Evolutionary conservation across 1,284 basidiomycete species (phyloP), one percentile per base, ranked within the genome.

Genomic region (Leccinum olivaceoglutinosum): DNA sequence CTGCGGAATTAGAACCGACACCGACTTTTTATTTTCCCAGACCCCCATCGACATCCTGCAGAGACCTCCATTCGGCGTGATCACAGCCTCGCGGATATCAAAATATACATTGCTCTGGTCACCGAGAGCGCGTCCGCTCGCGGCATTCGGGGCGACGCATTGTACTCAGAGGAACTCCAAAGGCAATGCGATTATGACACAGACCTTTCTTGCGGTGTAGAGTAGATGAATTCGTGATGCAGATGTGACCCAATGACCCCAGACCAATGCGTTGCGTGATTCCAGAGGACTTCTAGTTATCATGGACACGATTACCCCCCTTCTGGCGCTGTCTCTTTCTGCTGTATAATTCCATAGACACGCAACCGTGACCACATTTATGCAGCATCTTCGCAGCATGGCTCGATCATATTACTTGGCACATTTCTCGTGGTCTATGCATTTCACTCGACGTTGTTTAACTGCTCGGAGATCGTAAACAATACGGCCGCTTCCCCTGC

Each of bases 311-410:
- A 77, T 91, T 44, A 88, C 89, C 2, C 75, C 85, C 12, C 77
- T 92, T n/a, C 72, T 92, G n/a, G 80, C 82, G 9, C 84, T 87
- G 1, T 76, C 82, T 58, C 76, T 92, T n/a, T 88, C 82, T 66
- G 82, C 82, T 1, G 77, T 82, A 2, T 87, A 89, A 6, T 83
- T 88, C 1, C 85, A 90, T 77, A 90, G 90, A 3, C 90, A 92
- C 71, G 86, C 89, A 0, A 76, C 83, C n/a, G 89, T 92, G 87
- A 81, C 81, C 1, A 81, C 80, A 1, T 84, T 91, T 65, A 90
- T 91, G 86, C 82, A 80, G 2, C 81, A 85, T 64, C 78, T 92
- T 21, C 83, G 84, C 41, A 69, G 70, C 3, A 72, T 88, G 46
- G 80, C 87, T 3, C 80, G 79, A 46, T 74, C 70, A 1, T 77